phyloP scores from a whole-genome alignment of 305 asterid genomes.

The Euphrasia arctica region DNA sequence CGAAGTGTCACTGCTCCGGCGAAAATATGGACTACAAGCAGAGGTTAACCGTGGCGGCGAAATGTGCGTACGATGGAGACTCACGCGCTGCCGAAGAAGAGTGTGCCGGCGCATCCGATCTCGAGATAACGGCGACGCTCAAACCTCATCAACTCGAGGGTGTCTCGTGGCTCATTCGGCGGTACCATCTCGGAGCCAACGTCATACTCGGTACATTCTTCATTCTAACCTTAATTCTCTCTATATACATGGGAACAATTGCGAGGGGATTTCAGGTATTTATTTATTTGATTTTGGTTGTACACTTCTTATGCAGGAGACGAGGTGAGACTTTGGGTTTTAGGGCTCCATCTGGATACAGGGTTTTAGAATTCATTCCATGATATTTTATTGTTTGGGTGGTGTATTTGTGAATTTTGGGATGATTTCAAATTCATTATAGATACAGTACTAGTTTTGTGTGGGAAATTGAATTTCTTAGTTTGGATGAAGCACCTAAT shows the following conservation, averaged over 20 bases:
- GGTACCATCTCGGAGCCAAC: constrained; percentile 80
- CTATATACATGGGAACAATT: no score
- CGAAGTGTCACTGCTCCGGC: constrained; percentile 15
- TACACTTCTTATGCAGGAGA: constrained; percentile 61
- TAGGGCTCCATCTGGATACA: neutral
- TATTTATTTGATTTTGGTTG: constrained; percentile 1
- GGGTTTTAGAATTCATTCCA: neutral
- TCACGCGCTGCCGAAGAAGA: constrained; percentile 33
- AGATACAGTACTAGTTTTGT: neutral
- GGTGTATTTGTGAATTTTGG: neutral
- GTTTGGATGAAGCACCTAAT: constrained; percentile 13
- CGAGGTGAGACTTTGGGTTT: constrained; percentile 55
- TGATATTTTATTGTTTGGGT: neutral
- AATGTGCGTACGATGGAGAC: constrained; percentile 57
- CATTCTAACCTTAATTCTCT: neutral
- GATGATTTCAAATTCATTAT: neutral
- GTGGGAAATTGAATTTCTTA: neutral
- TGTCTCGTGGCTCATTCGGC: constrained; percentile 78
- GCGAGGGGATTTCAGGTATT: neutral
- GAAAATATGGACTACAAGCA: constrained; percentile 64
- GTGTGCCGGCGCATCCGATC: constrained; percentile 31
- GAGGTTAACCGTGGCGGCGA: constrained; percentile 73
- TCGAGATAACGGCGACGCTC: constrained; percentile 60
- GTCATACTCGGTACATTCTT: constrained; percentile 69
- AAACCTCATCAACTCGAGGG: constrained; percentile 91